phyloP scores from a whole-genome alignment of 1,284 basidiomycete genomes.

The Microbotryum intermedium region DNA sequence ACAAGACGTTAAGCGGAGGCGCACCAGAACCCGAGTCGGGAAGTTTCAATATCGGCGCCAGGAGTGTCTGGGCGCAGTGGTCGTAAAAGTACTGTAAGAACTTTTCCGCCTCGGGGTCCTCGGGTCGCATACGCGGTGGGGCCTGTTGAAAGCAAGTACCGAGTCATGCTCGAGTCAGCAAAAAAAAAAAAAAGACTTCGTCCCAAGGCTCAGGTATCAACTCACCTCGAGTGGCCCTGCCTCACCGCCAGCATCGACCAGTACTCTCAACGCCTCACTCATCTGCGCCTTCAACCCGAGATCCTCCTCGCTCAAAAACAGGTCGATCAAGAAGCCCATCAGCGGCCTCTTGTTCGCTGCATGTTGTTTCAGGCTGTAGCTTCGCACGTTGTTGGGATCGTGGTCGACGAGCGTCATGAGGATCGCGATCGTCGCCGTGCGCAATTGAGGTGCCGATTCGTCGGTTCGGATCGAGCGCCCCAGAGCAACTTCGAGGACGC shows the following conservation, averaged over 20 bases:
- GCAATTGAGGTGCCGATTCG: slow-evolving; percentile 46
- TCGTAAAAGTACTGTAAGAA: slow-evolving; percentile 90
- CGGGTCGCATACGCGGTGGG: slow-evolving; percentile 37
- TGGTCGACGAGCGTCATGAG: slow-evolving; percentile 82
- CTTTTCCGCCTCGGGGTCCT: slow-evolving; percentile 73
- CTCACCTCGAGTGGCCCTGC: slow-evolving; percentile 39
- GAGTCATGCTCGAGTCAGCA: too few relatives aligned
- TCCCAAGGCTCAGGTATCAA: slow-evolving; percentile 6
- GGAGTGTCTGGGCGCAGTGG: slow-evolving; percentile 60
- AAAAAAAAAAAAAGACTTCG: too few relatives aligned
- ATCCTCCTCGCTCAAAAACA: slow-evolving; percentile 70
- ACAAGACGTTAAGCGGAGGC: not conserved
- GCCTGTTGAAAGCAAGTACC: slow-evolving; percentile 7
- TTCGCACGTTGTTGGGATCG: slow-evolving; percentile 75
- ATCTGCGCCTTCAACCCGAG: slow-evolving; percentile 83
- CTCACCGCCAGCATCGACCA: slow-evolving; percentile 56
- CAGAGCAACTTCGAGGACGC: slow-evolving; percentile 69
- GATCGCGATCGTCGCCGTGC: slow-evolving; percentile 79
- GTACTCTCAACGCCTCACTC: slow-evolving; percentile 74
- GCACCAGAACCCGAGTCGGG: slow-evolving; percentile 51
- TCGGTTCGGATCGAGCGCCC: slow-evolving; percentile 22
- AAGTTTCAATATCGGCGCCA: slow-evolving; percentile 67
- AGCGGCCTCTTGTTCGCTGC: slow-evolving; percentile 48
- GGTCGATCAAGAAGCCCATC: slow-evolving; percentile 61
- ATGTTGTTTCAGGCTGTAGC: slow-evolving; percentile 61